These are phyloP conservation scores for Populus euphratica DNA, from an alignment of 345 rosid genomes.

Conservation along the genomic window DNA sequence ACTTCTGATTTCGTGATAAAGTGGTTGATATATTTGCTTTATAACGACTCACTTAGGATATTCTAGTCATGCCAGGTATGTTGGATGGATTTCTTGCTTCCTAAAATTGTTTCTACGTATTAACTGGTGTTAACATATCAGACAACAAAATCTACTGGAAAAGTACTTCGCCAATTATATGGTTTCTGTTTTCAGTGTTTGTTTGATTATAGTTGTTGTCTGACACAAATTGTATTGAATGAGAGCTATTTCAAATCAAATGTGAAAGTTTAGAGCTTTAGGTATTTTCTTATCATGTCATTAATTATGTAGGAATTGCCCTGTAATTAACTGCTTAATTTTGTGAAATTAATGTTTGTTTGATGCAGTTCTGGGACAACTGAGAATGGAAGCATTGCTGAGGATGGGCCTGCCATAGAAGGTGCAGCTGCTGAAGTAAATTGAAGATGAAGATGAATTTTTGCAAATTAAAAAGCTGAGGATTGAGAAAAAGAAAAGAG, in stretches of 20 bases:
- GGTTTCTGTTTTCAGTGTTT: neutral
- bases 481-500: constrained; percentile 1
- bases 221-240: neutral
- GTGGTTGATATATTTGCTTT: neutral
- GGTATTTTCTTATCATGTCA: neutral
- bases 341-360: neutral
- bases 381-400: constrained; percentile 19
- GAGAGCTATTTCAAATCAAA: neutral
- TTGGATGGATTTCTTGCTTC: neutral
- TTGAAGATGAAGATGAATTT: constrained; percentile 18
- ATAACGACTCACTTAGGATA: neutral
- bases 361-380: constrained; percentile 34
- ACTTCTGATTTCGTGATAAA: neutral
- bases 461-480: constrained; percentile 9
- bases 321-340: neutral
- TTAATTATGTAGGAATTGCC: neutral
- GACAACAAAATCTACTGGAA: neutral
- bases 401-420: constrained; percentile 16
- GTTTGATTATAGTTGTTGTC: neutral
- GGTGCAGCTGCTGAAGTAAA: constrained; percentile 25
- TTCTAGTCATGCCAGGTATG: neutral
- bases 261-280: neutral
- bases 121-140: neutral
- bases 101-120: neutral
- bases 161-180: neutral